Conservation (phyloP, 2,329 filamentous ascomycete genomes). For the Nothophaeocryptopus gaeumannii region DNA sequence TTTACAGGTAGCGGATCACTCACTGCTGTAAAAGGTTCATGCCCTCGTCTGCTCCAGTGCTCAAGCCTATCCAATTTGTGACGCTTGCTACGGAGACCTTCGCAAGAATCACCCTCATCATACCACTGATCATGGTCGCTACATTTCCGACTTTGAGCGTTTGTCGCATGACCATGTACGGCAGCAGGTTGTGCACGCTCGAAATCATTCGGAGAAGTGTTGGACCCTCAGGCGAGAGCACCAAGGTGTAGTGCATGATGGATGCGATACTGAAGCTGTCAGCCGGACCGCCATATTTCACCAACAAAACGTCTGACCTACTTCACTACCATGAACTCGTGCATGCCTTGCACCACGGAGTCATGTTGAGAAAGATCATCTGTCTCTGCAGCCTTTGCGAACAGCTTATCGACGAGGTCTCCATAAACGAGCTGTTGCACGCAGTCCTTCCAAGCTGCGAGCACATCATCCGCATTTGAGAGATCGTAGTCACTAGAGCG, state of each 20-base stretch:
- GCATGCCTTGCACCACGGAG: conserved; percentile 59
- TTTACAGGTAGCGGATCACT: conserved; percentile 5
- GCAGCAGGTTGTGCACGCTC: conserved; percentile 67
- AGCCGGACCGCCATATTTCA: neutral
- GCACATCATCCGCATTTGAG: conserved; percentile 58
- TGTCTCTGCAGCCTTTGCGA: conserved; percentile 59
- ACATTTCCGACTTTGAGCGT: conserved; percentile 75
- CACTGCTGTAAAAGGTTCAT: conserved; percentile 73
- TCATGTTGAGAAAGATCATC: conserved; percentile 64
- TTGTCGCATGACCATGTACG: conserved; percentile 69
- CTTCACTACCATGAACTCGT: conserved; percentile 70
- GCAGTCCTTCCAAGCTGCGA: conserved; percentile 64
- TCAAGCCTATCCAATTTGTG: conserved; percentile 77
- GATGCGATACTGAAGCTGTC: conserved; percentile 60
- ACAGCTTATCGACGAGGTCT: conserved; percentile 62
- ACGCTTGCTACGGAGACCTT: conserved; percentile 72
- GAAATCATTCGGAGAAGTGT: conserved; percentile 69
- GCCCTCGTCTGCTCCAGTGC: conserved; percentile 67
- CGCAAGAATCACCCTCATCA: conserved; percentile 70
- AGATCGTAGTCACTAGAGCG: conserved; percentile 53
- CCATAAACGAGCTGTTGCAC: conserved; percentile 67
- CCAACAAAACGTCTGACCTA: conserved; percentile 39
- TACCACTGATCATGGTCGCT: conserved; percentile 74
- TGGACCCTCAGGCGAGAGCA: conserved; percentile 71
- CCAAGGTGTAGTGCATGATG: conserved; percentile 69